Evolutionary conservation across 495 filamentous ascomycete genomes (phyloP).

Genomic region (Articulospora tetracladia): DNA sequence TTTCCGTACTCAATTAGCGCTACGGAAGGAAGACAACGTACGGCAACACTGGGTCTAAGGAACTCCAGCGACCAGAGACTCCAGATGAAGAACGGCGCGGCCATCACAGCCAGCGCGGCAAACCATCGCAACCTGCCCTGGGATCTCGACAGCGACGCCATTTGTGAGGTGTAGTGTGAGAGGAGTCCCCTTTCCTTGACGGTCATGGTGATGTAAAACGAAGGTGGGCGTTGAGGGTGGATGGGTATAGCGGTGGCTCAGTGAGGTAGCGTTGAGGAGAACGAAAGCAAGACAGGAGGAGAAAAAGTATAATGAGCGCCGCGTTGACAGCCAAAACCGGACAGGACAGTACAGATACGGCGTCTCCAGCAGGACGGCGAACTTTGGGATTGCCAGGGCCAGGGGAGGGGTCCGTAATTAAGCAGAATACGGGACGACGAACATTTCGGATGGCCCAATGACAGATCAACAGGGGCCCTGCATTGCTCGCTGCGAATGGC

Average conservation of each 20-base stretch:
- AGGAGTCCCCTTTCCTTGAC: background rate
- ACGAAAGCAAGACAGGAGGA: too few species aligned
- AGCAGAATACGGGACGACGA: too few species aligned
- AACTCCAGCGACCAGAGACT: background rate
- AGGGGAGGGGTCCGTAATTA: too few species aligned
- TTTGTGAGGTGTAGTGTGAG: background rate
- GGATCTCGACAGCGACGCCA: background rate
- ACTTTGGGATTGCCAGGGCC: too few species aligned
- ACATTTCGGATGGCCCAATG: too few species aligned
- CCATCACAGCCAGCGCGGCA: background rate
- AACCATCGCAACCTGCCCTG: background rate
- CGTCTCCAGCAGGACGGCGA: too few species aligned
- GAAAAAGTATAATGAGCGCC: too few species aligned
- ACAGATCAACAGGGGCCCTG: too few species aligned
- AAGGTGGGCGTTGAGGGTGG: background rate
- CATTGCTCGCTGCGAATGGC: too few species aligned
- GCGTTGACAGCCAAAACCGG: too few species aligned
- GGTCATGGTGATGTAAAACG: background rate
- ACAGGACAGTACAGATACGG: too few species aligned
- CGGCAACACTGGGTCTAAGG: background rate
- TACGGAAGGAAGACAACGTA: background rate
- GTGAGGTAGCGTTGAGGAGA: background rate
- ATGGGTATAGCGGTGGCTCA: background rate
- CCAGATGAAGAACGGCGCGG: background rate
- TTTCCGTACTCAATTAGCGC: too few species aligned